These are phyloP conservation scores for Geotrichum carabidarum DNA, from an alignment of 1,139 yeast genomes.

Conservation along the genomic window DNA sequence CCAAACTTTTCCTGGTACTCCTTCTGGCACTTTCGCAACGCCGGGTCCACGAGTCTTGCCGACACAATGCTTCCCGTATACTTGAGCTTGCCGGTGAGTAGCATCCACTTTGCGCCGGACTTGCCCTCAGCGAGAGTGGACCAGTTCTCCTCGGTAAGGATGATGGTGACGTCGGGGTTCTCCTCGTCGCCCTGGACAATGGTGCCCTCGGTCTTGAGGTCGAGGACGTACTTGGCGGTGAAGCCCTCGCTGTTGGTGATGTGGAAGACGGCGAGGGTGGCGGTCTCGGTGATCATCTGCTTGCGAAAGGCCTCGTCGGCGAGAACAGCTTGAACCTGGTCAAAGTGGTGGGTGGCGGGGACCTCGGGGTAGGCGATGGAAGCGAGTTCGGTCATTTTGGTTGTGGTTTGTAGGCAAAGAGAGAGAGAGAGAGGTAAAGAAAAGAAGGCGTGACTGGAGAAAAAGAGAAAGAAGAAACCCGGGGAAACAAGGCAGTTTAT, in stretches of 20 bases:
- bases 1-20: neutral
- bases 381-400: neutral
- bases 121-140: slow-evolving; percentile 1
- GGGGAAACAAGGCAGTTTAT: too few species aligned
- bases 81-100: slow-evolving; percentile 10
- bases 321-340: neutral
- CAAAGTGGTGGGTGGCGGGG: slow-evolving; percentile 10
- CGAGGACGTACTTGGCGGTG: slow-evolving; percentile 8
- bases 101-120: slow-evolving; percentile 10
- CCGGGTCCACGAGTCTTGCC: slow-evolving; percentile 6
- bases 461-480: too few species aligned
- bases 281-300: slow-evolving; percentile 5
- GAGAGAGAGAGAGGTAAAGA: neutral
- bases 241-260: neutral
- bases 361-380: slow-evolving; percentile 2
- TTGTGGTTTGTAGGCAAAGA: neutral
- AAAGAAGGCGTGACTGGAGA: too few species aligned
- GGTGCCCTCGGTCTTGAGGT: slow-evolving; percentile 11
- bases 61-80: slow-evolving; percentile 3
- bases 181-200: neutral
- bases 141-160: neutral
- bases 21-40: neutral
- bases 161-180: slow-evolving; percentile 3
- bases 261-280: neutral
- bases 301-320: neutral